Base-by-base conservation (phyloP, 306 rosid species). In the Pachyrhizus erosus region DNA sequence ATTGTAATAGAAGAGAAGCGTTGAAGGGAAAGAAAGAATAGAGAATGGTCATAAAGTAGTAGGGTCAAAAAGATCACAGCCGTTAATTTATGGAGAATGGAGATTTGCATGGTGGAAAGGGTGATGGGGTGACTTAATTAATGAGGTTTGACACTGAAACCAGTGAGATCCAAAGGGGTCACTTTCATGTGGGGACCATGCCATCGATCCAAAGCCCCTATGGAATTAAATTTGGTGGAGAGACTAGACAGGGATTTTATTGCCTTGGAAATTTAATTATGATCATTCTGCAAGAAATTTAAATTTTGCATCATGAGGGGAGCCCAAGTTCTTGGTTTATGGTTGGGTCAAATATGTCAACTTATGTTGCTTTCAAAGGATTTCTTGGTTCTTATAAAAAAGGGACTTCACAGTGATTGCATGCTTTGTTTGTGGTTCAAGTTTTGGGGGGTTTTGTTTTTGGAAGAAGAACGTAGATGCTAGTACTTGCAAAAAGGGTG, bases 1-100 rank as follows among this genome's bases (percentile, higher is more conserved):
- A n/a, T n/a, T 42, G 14, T 42, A 39, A 39, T 4, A 1, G 43
- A 39, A 39, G 48, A 42, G 48, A 48, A 64, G 45, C 48, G 42
- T 37, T 37, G n/a, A 66, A 39, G 9, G 8, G 83, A 70, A 57
- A 46, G 40, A 40, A 55, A 81, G 67, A 57, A 55, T 75, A 31
- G n/a, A 61, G 69, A 69, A 51, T 21, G 48, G 68, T 79, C 27
- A 51, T 24, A 1, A 65, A 61, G 55, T 61, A 29, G 23, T 3
- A 31, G 64, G 67, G 89, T 90, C 87, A 87, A 90, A 77, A 23
- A 5, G 77, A 91, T 91, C 87, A 20, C 17, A 21, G 40, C 89
- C 92, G 82, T 91, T n/a, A 2, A 76, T 54, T 73, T 23, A 17
- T 2, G 13, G 9, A 1, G 6, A 7, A 43, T 76, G 42, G 62